Evolutionary conservation across 2,329 filamentous ascomycete species (phyloP).

Genomic region (Aspergillus sojae): DNA sequence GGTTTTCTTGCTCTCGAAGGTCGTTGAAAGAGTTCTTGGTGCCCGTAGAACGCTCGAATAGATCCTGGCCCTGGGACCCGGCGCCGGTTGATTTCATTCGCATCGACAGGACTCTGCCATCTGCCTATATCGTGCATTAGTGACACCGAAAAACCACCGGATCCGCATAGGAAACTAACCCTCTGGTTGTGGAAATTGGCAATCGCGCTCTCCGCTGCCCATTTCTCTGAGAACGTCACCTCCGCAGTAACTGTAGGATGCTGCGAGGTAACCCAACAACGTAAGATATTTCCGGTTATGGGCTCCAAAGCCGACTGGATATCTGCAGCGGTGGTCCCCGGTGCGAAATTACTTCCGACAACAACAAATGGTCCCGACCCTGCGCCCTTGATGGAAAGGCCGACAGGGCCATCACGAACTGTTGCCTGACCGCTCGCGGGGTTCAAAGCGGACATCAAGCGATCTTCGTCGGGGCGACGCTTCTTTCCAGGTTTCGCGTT

Average conservation of each 20-base stretch:
- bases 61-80: constrained; percentile 8
- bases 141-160: not conserved
- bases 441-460: constrained; percentile 35
- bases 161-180: constrained; percentile 41
- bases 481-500: constrained; percentile 31
- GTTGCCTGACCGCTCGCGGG: constrained; percentile 33
- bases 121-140: constrained; percentile 49
- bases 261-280: constrained; percentile 56
- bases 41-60: constrained; percentile 18
- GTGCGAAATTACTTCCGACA: constrained; percentile 65
- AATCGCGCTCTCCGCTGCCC: constrained; percentile 61
- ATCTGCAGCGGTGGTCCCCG: constrained; percentile 67
- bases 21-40: constrained; percentile 33
- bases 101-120: constrained; percentile 62
- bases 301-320: constrained; percentile 63
- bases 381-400: constrained; percentile 60
- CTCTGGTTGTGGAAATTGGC: constrained; percentile 65
- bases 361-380: constrained; percentile 59
- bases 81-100: constrained; percentile 49
- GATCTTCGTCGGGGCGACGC: constrained; percentile 38
- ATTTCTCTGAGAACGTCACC: constrained; percentile 59
- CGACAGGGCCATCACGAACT: constrained; percentile 33
- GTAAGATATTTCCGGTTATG: constrained; percentile 55
- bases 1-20: constrained; percentile 44
- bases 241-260: constrained; percentile 63